A percentile compares a stretch with the other conserved stretches of the same genome.
phyloP scores from a whole-genome alignment of 371 early-diverging fungal genomes.

The Mortierella sp. region DNA sequence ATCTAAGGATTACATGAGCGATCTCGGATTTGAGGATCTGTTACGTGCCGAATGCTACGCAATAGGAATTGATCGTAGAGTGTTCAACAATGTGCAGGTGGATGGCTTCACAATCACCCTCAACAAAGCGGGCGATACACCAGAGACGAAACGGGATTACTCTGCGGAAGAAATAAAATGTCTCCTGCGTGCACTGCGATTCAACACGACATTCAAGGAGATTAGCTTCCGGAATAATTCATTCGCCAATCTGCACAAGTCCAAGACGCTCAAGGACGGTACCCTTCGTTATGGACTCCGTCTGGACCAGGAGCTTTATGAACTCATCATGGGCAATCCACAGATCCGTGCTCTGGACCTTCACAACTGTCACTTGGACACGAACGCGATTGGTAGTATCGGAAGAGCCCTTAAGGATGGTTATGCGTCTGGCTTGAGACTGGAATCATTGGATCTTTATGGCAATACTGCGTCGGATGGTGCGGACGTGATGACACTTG shows the following conservation, averaged over 20 bases:
- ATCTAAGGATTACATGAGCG: constrained; percentile 37
- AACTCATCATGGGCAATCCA: constrained; percentile 54
- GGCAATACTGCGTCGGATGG: constrained; percentile 48
- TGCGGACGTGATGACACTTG: constrained; percentile 50
- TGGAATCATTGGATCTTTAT: constrained; percentile 32
- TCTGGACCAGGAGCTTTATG: constrained; percentile 49
- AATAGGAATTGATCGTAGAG: constrained; percentile 35
- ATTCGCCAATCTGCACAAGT: constrained; percentile 31
- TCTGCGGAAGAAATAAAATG: constrained; percentile 51
- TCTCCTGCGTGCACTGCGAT: constrained; percentile 42
- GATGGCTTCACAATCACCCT: constrained; percentile 32
- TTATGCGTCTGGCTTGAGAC: constrained; percentile 25
- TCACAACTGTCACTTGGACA: constrained; percentile 33
- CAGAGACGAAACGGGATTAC: constrained; percentile 32
- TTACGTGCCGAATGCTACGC: constrained; percentile 41
- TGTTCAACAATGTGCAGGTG: constrained; percentile 25
- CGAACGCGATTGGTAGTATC: constrained; percentile 40
- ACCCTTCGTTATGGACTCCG: constrained; percentile 52
- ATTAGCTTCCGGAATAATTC: constrained; percentile 42
- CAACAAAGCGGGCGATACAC: constrained; percentile 24
- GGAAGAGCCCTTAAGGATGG: constrained; percentile 40
- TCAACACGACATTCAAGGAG: constrained; percentile 53
- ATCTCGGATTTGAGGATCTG: constrained; percentile 51
- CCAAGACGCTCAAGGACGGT: constrained; percentile 47
- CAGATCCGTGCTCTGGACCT: constrained; percentile 38